phyloP scores from a whole-genome alignment of 2,329 filamentous ascomycete species.

The Colletotrichum camelliae region DNA sequence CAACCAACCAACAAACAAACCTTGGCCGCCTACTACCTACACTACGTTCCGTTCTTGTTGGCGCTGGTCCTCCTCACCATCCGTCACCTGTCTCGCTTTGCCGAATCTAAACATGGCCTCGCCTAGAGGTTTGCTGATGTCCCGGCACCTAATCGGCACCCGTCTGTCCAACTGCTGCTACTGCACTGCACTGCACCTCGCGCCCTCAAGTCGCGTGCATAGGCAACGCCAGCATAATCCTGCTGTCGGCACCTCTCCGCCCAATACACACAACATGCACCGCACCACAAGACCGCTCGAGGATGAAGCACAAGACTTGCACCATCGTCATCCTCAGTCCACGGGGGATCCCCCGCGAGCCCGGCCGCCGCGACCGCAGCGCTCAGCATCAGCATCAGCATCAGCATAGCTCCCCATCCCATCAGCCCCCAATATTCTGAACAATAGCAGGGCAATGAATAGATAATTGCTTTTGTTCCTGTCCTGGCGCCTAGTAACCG shows the following conservation, averaged over 20 bases:
- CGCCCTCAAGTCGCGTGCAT: neutral
- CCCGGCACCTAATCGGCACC: slow-evolving; percentile 1
- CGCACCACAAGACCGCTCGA: neutral
- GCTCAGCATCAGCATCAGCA: neutral
- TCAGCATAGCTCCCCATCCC: neutral
- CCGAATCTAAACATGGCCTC: neutral
- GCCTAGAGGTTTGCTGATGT: slow-evolving; percentile 2
- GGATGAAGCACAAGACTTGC: neutral
- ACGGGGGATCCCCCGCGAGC: neutral
- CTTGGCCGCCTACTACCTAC: neutral
- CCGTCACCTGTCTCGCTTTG: slow-evolving; percentile 11
- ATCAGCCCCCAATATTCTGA: neutral
- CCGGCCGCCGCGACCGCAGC: neutral
- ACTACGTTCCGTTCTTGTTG: neutral
- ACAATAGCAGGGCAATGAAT: neutral
- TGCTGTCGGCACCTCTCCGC: neutral
- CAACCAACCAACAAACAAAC: neutral
- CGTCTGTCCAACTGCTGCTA: neutral
- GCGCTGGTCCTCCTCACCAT: neutral
- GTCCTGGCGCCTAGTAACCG: neutral
- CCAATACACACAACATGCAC: neutral
- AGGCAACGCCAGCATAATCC: neutral
- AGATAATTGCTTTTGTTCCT: neutral
- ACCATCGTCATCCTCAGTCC: neutral
- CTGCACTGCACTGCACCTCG: neutral